Base-by-base conservation (phyloP, 495 filamentous ascomycete genomes). In the Hypomontagnella submonticulosa region DNA sequence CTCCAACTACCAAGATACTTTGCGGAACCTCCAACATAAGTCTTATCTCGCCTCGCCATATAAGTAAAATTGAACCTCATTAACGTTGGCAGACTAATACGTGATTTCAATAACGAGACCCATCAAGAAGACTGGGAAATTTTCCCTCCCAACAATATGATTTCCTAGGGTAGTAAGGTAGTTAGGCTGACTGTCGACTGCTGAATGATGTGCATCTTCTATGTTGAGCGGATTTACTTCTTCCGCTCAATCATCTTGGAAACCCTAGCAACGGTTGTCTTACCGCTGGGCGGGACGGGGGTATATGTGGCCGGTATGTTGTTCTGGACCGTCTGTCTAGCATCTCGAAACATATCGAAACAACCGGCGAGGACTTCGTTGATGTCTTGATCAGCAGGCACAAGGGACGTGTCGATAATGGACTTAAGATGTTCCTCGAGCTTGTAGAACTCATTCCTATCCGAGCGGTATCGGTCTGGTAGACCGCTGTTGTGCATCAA, bases 401-500 rank as follows among this genome's bases (percentile, higher is more conserved):
- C 71, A 33, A 82, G 74, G 54, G 77, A 74, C 11, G 78, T 80
- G 58, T 81, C 79, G 32, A 81, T 71, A 11, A 82, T 56, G 27
- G 78, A 76, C 70, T 79, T 78, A 47, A 84, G 69, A 55, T 73
- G 76, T 47, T 82, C 80, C 61, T 80, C 76, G 18, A 82, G 70
- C 38, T 78, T 78, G 30, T 54, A 56, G 57, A 83, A 79, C 63
- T 83, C 80, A 30, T 75, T 71, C 50, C 75, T 72, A 65, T 83
- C 74, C 44, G 76, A 73, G 11, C 81, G 75, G 36, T 81, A 80
- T 4, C 82, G 71, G 54, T 81, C 76, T 8, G 82, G 82, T 7
- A 84, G 66, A 0, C 82, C 82, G 56, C 81, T 82, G 57, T 83
- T 83, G 68, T 83, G 80, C 61, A 84, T 52, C 33, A 84, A 60